Percentiles rank a stretch among this genome's conserved stretches.
phyloP scores from a whole-genome alignment of 805 yeast genomes.

The Lachancea fermentati region DNA sequence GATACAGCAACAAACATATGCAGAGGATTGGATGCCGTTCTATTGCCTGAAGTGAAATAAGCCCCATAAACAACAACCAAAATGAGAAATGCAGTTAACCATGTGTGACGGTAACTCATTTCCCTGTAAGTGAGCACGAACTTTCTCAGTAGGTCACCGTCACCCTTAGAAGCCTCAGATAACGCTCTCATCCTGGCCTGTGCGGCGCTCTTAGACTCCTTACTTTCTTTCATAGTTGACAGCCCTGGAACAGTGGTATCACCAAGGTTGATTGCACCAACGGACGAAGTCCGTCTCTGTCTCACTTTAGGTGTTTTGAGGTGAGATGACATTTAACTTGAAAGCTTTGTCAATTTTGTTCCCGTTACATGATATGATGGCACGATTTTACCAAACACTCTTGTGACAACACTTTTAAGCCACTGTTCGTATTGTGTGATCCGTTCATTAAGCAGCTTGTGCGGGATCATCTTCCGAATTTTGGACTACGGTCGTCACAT shows the following conservation, averaged over 20 bases:
- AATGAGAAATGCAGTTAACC: constrained; percentile 63
- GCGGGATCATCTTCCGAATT: too few relatives aligned
- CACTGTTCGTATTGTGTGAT: not conserved
- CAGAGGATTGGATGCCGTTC: constrained; percentile 53
- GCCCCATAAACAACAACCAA: constrained; percentile 37
- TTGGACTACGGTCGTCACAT: too few relatives aligned
- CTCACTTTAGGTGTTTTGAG: constrained; percentile 15
- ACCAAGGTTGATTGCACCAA: constrained; percentile 71
- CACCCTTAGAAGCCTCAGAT: constrained; percentile 34
- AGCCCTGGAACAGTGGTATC: constrained; percentile 62
- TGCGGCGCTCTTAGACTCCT: constrained; percentile 38
- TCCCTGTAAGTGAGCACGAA: constrained; percentile 55
- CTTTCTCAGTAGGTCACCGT: constrained; percentile 50
- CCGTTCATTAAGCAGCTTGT: too few relatives aligned
- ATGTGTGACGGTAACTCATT: constrained; percentile 51
- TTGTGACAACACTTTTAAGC: not conserved
- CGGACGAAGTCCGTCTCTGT: constrained; percentile 55
- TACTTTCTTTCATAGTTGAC: constrained; percentile 55
- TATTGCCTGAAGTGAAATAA: constrained; percentile 53
- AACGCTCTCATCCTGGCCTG: constrained; percentile 32
- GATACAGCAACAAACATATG: constrained; percentile 61
- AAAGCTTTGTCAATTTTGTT: not conserved
- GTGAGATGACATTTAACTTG: constrained; percentile 5
- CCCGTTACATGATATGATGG: not conserved
- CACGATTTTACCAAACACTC: not conserved